Conservation (phyloP, 2,329 filamentous ascomycete genomes). For the Claviceps sp. region DNA sequence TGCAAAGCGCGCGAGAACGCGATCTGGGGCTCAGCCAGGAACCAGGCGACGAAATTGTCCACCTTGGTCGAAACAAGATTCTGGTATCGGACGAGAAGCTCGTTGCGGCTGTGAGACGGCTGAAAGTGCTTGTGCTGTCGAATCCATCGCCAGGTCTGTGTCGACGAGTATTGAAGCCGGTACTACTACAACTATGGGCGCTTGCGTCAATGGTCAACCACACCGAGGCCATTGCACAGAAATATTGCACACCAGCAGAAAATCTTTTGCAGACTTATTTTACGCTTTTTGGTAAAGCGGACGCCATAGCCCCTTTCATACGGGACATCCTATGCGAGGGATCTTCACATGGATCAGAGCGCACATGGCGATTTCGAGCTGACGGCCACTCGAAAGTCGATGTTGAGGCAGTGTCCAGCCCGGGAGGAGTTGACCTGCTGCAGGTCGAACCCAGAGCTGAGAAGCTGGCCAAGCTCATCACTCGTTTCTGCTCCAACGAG, state of each 20-base stretch:
- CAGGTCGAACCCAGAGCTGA: conserved; percentile 34
- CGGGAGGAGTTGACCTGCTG: conserved; percentile 23
- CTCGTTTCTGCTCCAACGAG: conserved; percentile 35
- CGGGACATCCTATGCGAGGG: conserved; percentile 44
- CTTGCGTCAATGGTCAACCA: conserved; percentile 37
- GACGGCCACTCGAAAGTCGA: conserved; percentile 36
- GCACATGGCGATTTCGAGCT: conserved; percentile 39
- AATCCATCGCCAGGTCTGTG: conserved; percentile 55
- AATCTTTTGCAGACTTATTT: conserved; percentile 44
- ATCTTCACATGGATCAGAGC: conserved; percentile 16
- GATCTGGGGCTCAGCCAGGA: conserved; percentile 6
- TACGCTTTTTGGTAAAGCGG: conserved; percentile 37
- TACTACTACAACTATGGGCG: conserved; percentile 51
- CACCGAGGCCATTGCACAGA: conserved; percentile 19
- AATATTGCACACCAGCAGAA: conserved; percentile 31
- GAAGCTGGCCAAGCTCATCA: conserved; percentile 36
- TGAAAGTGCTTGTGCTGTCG: conserved; percentile 43
- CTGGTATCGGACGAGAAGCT: conserved; percentile 36
- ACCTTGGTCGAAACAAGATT: conserved; percentile 28
- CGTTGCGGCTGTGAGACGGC: conserved; percentile 35
- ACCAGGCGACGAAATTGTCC: conserved; percentile 26
- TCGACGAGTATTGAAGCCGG: conserved; percentile 43
- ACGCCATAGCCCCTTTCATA: conserved; percentile 35
- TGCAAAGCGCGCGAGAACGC: conserved; percentile 6
- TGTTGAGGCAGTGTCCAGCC: conserved; percentile 23